Evolutionary conservation across 305 asterid species (phyloP).

Genomic region (Solanum hybrid): DNA sequence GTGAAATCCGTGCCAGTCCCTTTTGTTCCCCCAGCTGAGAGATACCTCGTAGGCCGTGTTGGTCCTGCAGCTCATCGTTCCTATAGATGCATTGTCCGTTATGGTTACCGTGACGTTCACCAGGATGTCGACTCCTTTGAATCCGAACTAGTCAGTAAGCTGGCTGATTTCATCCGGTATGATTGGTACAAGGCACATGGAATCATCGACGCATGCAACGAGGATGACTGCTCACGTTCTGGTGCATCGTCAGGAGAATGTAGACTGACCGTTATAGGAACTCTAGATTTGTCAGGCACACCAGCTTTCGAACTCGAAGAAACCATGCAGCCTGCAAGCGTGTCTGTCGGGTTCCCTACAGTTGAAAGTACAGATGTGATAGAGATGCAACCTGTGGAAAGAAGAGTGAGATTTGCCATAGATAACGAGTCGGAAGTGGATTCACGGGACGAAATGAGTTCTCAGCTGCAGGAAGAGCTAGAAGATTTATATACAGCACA

Average conservation of each 20-base stretch:
- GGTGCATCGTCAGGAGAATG: slow-evolving; percentile 50
- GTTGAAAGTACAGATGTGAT: slow-evolving; percentile 37
- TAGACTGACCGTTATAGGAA: slow-evolving; percentile 70
- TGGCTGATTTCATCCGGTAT: slow-evolving; percentile 67
- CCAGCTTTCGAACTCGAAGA: slow-evolving; percentile 57
- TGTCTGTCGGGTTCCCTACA: slow-evolving; percentile 48
- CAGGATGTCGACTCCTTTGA: slow-evolving; percentile 91
- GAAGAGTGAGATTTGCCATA: slow-evolving; percentile 47
- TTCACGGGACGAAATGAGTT: slow-evolving; percentile 23
- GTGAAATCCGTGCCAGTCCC: slow-evolving; percentile 91
- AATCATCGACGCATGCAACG: slow-evolving; percentile 14
- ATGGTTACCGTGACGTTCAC: slow-evolving; percentile 95
- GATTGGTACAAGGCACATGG: slow-evolving; percentile 55
- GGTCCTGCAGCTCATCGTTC: slow-evolving; percentile 86
- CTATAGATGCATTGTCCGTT: slow-evolving; percentile 79
- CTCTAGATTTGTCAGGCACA: slow-evolving; percentile 24
- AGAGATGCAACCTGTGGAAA: slow-evolving; percentile 36
- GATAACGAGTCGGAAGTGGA: slow-evolving; percentile 33
- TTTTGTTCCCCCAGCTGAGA: slow-evolving; percentile 68
- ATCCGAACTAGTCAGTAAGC: slow-evolving; percentile 45
- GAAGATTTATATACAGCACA: slow-evolving; percentile 63
- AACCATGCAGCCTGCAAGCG: slow-evolving; percentile 50
- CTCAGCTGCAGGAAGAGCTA: slow-evolving; percentile 49
- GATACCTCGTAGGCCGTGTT: slow-evolving; percentile 86
- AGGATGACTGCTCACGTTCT: slow-evolving; percentile 36